Conservation (phyloP, 139 green algal species). For the Trebouxia sp. region DNA sequence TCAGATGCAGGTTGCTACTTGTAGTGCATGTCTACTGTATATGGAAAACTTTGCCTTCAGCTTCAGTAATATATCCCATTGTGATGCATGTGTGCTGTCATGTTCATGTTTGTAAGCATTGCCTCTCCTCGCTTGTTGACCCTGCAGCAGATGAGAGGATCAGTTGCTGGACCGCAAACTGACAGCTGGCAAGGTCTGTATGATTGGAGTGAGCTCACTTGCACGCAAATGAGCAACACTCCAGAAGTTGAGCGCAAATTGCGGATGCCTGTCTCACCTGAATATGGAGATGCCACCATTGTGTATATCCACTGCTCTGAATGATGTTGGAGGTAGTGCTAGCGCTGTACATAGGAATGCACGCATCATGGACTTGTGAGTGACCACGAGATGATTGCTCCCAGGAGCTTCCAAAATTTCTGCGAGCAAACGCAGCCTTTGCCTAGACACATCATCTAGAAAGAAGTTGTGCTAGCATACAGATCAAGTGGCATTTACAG, state of each 20-base stretch:
- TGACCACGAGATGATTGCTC: slow-evolving; percentile 59
- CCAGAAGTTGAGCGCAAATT: background rate
- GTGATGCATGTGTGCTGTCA: slow-evolving; percentile 61
- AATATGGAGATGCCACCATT: slow-evolving; percentile 70
- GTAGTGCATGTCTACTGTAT: too few relatives aligned
- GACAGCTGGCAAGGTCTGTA: background rate
- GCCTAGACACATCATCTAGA: too few relatives aligned
- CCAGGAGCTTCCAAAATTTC: slow-evolving; percentile 44
- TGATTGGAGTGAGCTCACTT: too few relatives aligned
- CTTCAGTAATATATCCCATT: slow-evolving; percentile 35
- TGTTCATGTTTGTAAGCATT: slow-evolving; percentile 65
- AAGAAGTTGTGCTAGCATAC: too few relatives aligned
- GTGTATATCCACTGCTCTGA: slow-evolving; percentile 69
- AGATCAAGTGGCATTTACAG: background rate
- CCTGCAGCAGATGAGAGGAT: slow-evolving; percentile 30
- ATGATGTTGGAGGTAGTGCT: slow-evolving; percentile 49
- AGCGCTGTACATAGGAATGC: slow-evolving; percentile 68
- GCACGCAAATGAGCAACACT: too few relatives aligned
- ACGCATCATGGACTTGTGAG: slow-evolving; percentile 73
- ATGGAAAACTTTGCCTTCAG: too few relatives aligned
- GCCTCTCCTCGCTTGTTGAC: slow-evolving; percentile 59
- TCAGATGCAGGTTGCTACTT: too few relatives aligned
- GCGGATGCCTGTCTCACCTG: slow-evolving; percentile 26
- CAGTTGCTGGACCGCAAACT: background rate
- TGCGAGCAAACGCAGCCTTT: slow-evolving; percentile 17